These are phyloP conservation scores for Limtongia smithiae DNA, from an alignment of 805 yeast species.

Conservation along the genomic window DNA sequence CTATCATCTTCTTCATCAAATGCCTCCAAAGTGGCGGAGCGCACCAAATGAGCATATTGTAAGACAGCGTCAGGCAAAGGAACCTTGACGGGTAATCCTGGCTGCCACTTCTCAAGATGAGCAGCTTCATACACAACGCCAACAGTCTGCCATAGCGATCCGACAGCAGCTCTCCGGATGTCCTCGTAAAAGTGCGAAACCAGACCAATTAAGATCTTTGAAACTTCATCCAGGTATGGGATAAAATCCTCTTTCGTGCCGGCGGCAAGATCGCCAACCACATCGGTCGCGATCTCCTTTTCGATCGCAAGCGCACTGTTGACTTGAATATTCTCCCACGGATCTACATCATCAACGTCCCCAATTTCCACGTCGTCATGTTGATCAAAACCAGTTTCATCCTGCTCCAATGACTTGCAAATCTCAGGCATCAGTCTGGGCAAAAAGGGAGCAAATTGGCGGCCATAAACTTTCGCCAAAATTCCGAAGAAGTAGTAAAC, in stretches of 20 bases:
- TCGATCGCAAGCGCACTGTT: constrained; percentile 94
- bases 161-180: constrained; percentile 80
- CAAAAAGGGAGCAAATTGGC: constrained; percentile 82
- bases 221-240: constrained; percentile 66
- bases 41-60: constrained; percentile 59
- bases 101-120: constrained; percentile 34
- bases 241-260: constrained; percentile 82
- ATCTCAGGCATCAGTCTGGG: constrained; percentile 79
- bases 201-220: constrained; percentile 63
- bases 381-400: constrained; percentile 53
- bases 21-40: constrained; percentile 59
- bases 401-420: constrained; percentile 77
- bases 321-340: constrained; percentile 71
- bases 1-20: constrained; percentile 80
- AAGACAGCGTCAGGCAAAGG: constrained; percentile 53
- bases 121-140: constrained; percentile 52
- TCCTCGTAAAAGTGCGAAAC: constrained; percentile 80
- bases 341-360: constrained; percentile 52
- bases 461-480: constrained; percentile 92
- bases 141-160: constrained; percentile 77
- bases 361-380: constrained; percentile 31
- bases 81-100: constrained; percentile 40
- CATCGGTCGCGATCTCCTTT: constrained; percentile 92
- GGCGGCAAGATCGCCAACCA: constrained; percentile 78
- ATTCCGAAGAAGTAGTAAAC: constrained; percentile 90